phyloP scores from a whole-genome alignment of 495 filamentous ascomycete genomes.

The Tuber borchii region DNA sequence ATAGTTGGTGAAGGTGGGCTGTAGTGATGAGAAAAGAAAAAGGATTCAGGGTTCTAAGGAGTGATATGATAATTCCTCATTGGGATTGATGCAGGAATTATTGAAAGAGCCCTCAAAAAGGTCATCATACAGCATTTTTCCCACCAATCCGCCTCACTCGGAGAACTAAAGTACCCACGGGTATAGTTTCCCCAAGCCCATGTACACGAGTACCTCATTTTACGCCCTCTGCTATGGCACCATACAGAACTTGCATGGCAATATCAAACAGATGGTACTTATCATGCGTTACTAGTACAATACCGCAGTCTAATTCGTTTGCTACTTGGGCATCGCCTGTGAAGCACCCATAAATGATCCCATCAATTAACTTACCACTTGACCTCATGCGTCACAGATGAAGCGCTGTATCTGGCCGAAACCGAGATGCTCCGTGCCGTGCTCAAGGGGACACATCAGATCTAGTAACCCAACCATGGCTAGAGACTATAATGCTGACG shows the following conservation, averaged over 20 bases:
- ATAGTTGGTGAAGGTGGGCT: not conserved
- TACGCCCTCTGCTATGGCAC: not conserved
- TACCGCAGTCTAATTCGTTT: not conserved
- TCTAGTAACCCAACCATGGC: not conserved
- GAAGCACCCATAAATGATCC: not conserved
- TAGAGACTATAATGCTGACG: not conserved
- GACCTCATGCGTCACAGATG: not conserved
- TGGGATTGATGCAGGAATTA: not conserved
- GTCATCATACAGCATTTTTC: not conserved
- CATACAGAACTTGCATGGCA: not conserved
- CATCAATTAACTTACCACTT: not conserved
- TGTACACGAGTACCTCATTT: not conserved
- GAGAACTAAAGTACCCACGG: not conserved
- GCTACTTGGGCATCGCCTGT: not conserved
- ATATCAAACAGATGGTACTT: not conserved
- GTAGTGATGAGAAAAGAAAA: too few relatives aligned
- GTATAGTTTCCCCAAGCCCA: not conserved
- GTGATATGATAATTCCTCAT: not conserved
- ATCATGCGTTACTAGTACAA: not conserved
- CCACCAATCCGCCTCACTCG: not conserved
- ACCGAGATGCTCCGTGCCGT: not conserved
- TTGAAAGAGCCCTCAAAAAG: not conserved
- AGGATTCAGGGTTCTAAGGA: not conserved
- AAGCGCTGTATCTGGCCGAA: not conserved
- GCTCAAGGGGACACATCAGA: not conserved